phyloP scores from a whole-genome alignment of 306 rosid genomes.

The Cucurbita moschata region DNA sequence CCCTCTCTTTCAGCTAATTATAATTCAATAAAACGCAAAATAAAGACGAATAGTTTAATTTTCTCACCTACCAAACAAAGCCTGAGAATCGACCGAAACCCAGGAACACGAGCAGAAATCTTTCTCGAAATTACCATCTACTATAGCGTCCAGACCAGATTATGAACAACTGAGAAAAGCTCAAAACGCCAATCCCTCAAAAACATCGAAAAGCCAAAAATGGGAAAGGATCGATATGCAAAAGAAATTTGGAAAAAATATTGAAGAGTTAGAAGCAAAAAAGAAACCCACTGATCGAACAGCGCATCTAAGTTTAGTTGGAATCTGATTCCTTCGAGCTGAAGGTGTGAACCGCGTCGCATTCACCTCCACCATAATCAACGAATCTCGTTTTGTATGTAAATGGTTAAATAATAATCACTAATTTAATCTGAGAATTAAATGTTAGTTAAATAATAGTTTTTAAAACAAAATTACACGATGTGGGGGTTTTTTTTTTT shows the following conservation, averaged over 20 bases:
- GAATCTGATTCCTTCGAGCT: background rate
- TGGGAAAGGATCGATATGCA: background rate
- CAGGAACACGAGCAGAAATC: background rate
- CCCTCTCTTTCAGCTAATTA: background rate
- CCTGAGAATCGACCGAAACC: background rate
- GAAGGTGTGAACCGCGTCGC: background rate
- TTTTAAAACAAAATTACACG: too few relatives aligned
- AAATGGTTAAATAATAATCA: too few relatives aligned
- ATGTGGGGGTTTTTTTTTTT: too few relatives aligned
- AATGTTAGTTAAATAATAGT: too few relatives aligned
- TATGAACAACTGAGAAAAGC: background rate
- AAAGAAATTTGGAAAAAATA: background rate
- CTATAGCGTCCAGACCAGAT: background rate
- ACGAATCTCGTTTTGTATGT: background rate
- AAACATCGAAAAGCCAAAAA: background rate
- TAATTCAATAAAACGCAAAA: background rate
- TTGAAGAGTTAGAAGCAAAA: background rate
- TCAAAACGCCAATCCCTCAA: background rate
- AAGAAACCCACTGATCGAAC: background rate
- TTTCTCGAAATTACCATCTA: background rate
- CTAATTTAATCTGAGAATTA: background rate
- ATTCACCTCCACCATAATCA: background rate
- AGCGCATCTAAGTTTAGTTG: background rate
- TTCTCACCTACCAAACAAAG: constrained; percentile 1
- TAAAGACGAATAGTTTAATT: background rate